Evolutionary conservation across 139 green algal species (phyloP), one percentile per base, ranked within the genome.

Genomic region (Eudorina sp.): DNA sequence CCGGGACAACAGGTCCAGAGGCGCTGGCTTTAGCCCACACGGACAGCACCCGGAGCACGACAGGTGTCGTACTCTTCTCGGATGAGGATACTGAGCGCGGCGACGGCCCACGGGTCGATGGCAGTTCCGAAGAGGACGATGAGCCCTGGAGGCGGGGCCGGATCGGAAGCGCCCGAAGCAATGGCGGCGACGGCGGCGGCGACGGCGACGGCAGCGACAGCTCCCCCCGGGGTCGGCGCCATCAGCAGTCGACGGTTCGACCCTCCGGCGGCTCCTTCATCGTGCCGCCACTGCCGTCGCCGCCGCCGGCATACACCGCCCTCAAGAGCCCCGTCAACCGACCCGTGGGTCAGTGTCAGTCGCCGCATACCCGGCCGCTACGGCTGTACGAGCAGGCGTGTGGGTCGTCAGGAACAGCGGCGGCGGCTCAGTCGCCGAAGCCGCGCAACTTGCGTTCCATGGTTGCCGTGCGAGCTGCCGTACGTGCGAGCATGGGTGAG

Each of bases 391-490:
- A 82, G 46, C 74, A 51, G 38, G 74, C 74, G 16, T 45, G 46
- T 48, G 68, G 25, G 48, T 1, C 31, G 68, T 8, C 36, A 40
- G 70, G 70, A 1, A 9, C 19, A 41, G 40, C 40, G 41, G 36
- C 70, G n/a, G 29, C 29, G n/a, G 13, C 62, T 18, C 41, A 46
- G 68, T 48, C 70, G 36, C 41, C 19, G 2, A 79, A 34, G 27
- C 38, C 23, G 40, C 41, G 78, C 7, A 85, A 85, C 78, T 55
- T 85, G 27, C 78, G 78, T 19, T 43, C 78, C 0, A 36, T 74
- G 78, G 78, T 85, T 43, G 36, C 78, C 1, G 78, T 85, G 36
- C 78, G 78, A 31, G 78, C 78, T 8, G 78, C 78, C 19, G 34
- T 75, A 27, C 46, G 78, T 55, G 29, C 41, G 40, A 79, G 73